phyloP scores from a whole-genome alignment of 257 asterid genomes.

The Catharanthus roseus region DNA sequence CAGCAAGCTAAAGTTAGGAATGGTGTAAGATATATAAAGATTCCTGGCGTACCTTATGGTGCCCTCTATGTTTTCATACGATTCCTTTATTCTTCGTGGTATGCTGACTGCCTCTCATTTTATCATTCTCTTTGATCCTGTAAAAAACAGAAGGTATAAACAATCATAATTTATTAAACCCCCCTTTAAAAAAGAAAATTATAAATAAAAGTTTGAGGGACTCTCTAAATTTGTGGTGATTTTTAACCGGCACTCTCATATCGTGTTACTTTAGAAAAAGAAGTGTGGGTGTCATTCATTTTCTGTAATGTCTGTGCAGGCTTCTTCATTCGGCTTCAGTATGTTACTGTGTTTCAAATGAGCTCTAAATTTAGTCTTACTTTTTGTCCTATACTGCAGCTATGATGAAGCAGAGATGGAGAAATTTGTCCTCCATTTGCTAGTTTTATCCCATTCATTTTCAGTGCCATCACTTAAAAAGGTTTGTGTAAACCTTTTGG shows the following conservation, averaged over 20 bases:
- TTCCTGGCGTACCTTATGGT: conserved; percentile 43
- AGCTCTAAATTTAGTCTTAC: not conserved
- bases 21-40: conserved; percentile 42
- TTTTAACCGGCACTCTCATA: not conserved
- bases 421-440: conserved; percentile 70
- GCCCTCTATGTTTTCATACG: conserved; percentile 61
- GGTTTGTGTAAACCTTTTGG: conserved; percentile 47
- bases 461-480: conserved; percentile 58
- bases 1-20: conserved; percentile 49
- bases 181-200: too few species aligned
- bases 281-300: not conserved
- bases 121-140: not conserved
- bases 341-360: not conserved
- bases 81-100: conserved; percentile 86
- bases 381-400: conserved; percentile 44
- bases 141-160: not conserved
- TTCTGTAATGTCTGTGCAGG: not conserved
- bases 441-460: conserved; percentile 69
- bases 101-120: conserved; percentile 12
- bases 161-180: not conserved
- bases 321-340: not conserved
- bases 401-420: conserved; percentile 64
- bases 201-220: too few species aligned
- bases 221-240: too few species aligned
- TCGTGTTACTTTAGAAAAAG: not conserved